A percentile compares a stretch with the other conserved stretches of the same genome.
Evolutionary conservation across 176 grass and related monocot species (phyloP).

Genomic region (Eleusine coracana): DNA sequence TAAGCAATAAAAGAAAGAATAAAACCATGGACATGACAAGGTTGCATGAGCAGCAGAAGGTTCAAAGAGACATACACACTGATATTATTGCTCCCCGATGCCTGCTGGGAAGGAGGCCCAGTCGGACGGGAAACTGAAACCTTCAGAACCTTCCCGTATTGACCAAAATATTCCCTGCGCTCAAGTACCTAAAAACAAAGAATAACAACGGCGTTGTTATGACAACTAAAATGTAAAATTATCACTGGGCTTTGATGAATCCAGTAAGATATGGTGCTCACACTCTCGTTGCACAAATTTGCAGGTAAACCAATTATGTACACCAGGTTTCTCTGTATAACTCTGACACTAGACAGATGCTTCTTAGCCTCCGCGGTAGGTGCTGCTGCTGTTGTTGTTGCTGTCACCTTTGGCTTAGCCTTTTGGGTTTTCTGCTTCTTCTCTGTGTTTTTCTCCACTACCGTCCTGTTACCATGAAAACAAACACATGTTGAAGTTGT

Average conservation of each 20-base stretch:
- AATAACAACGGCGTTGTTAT: constrained; percentile 3
- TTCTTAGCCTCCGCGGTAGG: constrained; percentile 72
- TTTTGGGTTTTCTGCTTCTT: constrained; percentile 93
- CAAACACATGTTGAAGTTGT: neutral
- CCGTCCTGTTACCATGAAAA: constrained; percentile 53
- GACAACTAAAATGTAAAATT: constrained; percentile 7
- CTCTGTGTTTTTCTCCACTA: constrained; percentile 69
- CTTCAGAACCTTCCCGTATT: constrained; percentile 96
- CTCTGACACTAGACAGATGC: constrained; percentile 87
- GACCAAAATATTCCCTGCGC: constrained; percentile 97
- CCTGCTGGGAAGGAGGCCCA: constrained; percentile 71
- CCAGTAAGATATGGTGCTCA: constrained; percentile 43
- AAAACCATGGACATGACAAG: neutral
- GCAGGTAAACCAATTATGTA: constrained; percentile 94
- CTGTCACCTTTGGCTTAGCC: constrained; percentile 55
- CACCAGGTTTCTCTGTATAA: constrained; percentile 94
- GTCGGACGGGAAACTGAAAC: constrained; percentile 86
- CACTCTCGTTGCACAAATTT: constrained; percentile 85
- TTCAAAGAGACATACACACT: constrained; percentile 73
- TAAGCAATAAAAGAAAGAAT: constrained; percentile 10
- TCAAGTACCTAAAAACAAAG: constrained; percentile 72
- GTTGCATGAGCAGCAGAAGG: neutral
- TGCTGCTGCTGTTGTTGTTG: neutral
- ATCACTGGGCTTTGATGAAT: neutral
- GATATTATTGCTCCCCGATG: constrained; percentile 71